Base-by-base conservation (phyloP, 345 rosid species). In the Geranium rotundifolium region DNA sequence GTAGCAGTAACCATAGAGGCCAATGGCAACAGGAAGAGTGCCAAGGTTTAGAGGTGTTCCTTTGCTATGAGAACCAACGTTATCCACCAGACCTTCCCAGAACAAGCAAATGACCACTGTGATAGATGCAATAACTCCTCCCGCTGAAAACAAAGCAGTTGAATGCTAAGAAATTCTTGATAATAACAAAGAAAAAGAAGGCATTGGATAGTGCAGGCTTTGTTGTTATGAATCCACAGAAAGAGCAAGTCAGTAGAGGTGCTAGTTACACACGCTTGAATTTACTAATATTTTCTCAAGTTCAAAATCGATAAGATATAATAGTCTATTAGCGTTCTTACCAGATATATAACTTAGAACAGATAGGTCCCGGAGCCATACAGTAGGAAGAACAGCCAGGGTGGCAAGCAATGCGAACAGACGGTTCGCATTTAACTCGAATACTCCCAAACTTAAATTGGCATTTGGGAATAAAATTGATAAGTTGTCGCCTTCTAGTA, bases 1-100 rank as follows among this genome's bases (percentile, higher is more conserved):
- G 73, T 87, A 93, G 73, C 96, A 88, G 72, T 76, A 93, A 58
- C 99, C 97, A 17, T 93, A 93, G 37, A 90, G 95, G 15, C 99
- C 99, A 64, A 93, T 76, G 29, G 99, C 95, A n/a, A 93, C 97
- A 5, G 99, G 99, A 66, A 90, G 77, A 46, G 85, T 84, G 50
- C 86, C 62, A 9, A 90, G 76, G 71, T 88, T 85, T 16, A 93
- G 67, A 5, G 74, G 61, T 17, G 82, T 54, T 23, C 91, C 95
- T 74, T 79, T 77, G 83, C 78, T 82, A 63, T 83, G 87, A 34
- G 83, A 66, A 34, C 88, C 86, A 61, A 90, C 86, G 0, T 85
- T 57, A 73, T 93, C 96, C 17, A 90, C 88, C 58, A 90, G 60
- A 59, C 97, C 99, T 65, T 72, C 81, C 97, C 99, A 93, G 62